Evolutionary conservation across 345 rosid species (phyloP), one percentile per base, ranked within the genome.

Genomic region (Salix viminalis): DNA sequence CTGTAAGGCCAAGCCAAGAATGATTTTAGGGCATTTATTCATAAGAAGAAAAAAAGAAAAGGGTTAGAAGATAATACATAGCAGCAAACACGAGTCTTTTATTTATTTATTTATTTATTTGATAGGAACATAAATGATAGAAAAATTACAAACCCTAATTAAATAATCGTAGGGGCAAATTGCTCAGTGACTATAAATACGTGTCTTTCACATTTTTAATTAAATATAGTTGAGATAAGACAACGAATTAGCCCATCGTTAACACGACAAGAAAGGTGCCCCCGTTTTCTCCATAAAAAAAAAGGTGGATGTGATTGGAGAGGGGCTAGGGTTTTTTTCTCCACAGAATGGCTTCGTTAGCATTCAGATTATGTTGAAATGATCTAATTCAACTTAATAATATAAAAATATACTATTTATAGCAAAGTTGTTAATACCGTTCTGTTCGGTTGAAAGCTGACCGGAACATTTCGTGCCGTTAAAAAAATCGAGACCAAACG

Each of bases 201-300:
- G 69, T 68, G 42, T 44, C 39, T 15, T n/a, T 1, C 28, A 60
- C 67, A 32, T 58, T 68, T 37, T 67, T 34, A n/a, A 24, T 26
- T 32, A 28, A 24, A 9, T 41, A 10, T 71, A 28, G 18, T 48
- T 23, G 39, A 72, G 67, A 70, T 5, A 7, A 30, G 67, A 30
- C 30, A 41, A 41, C 5, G 46, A 52, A 39, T 16, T 12, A 65
- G 8, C 74, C 73, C 44, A 65, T 66, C 39, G 78, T 77, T 70
- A n/a, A 41, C 42, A 66, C 21, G 79, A 70, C 36, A 73, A 41
- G 67, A 73, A 54, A 56, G 62, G 12, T 4, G 4, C 28, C 24
- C 24, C 26, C 10, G 1, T 56, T n/a, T n/a, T 1, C 13, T 2
- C 62, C 60, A 52, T 7, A 18, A 9, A 9, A 0, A 54, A 56